phyloP scores from a whole-genome alignment of 441 rosid species.

The Populus tomentosa region DNA sequence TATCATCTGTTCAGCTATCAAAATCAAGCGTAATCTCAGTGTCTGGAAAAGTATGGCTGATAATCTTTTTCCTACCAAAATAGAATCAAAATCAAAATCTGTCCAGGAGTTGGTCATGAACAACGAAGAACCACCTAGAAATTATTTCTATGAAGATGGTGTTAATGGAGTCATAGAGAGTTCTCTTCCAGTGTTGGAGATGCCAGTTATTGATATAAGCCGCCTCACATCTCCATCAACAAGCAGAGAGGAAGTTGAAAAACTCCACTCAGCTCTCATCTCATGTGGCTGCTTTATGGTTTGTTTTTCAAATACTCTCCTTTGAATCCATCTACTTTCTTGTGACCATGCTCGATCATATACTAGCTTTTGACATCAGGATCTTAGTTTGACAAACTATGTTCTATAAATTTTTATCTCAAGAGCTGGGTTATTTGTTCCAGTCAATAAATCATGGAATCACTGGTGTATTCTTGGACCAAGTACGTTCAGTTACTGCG shows the following conservation, averaged over 20 bases:
- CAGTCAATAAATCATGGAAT: slow-evolving; percentile 54
- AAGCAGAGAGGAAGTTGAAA: slow-evolving; percentile 28
- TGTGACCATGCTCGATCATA: not conserved
- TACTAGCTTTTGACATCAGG: not conserved
- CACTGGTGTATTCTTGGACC: slow-evolving; percentile 29
- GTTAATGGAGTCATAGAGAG: not conserved
- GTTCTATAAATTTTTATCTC: not conserved
- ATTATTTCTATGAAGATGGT: not conserved
- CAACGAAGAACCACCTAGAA: not conserved
- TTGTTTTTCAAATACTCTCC: not conserved
- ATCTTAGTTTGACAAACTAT: not conserved
- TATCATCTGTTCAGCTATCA: not conserved
- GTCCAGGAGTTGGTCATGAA: not conserved
- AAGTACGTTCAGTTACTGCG: slow-evolving; percentile 31
- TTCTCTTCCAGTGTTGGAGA: not conserved
- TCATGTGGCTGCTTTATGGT: slow-evolving; percentile 60
- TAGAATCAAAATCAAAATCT: not conserved
- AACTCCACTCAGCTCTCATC: slow-evolving; percentile 41
- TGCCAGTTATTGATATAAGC: not conserved
- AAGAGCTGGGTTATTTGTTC: not conserved
- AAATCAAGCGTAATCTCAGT: not conserved
- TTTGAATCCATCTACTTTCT: not conserved
- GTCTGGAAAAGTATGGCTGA: not conserved
- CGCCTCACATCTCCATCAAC: not conserved
- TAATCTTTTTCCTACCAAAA: not conserved